Evolutionary conservation across 1,139 yeast genomes (phyloP).

Genomic region (Lodderomyces oxycetoniae): DNA sequence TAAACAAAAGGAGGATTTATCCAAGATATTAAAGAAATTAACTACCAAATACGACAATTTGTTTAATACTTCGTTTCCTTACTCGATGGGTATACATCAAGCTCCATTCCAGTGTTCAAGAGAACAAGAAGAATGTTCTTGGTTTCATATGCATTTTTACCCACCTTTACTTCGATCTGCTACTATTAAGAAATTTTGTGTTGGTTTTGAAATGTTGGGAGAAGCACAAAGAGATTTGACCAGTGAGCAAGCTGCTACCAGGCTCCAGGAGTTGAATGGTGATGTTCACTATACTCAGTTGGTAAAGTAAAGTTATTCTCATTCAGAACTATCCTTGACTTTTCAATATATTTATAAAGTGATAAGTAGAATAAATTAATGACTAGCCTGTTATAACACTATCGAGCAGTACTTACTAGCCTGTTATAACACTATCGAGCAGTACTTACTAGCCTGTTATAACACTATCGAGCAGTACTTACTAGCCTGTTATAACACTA

Average conservation of each 20-base stretch:
- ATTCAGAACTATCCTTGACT: neutral
- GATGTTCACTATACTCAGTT: slow-evolving; percentile 30
- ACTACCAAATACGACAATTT: slow-evolving; percentile 70
- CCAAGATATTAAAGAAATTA: slow-evolving; percentile 47
- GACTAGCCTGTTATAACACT: no score
- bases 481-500: no score
- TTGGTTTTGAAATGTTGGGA: slow-evolving; percentile 75
- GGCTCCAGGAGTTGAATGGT: slow-evolving; percentile 45
- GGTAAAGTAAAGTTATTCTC: slow-evolving; percentile 3
- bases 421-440: no score
- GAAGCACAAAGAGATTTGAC: slow-evolving; percentile 78
- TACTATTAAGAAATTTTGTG: slow-evolving; percentile 70
- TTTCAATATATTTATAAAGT: no score
- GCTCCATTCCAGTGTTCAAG: slow-evolving; percentile 49
- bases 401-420: no score
- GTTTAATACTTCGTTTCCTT: slow-evolving; percentile 67
- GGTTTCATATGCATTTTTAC: slow-evolving; percentile 76
- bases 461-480: no score
- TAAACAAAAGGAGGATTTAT: slow-evolving; percentile 53
- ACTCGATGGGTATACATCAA: slow-evolving; percentile 80
- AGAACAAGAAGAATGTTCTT: slow-evolving; percentile 42
- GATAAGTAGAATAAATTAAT: neutral
- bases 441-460: no score
- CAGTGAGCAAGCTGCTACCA: slow-evolving; percentile 67
- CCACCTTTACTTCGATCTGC: slow-evolving; percentile 76